Base-by-base conservation (phyloP, 148 eudicot species). In the Silene latifolia region DNA sequence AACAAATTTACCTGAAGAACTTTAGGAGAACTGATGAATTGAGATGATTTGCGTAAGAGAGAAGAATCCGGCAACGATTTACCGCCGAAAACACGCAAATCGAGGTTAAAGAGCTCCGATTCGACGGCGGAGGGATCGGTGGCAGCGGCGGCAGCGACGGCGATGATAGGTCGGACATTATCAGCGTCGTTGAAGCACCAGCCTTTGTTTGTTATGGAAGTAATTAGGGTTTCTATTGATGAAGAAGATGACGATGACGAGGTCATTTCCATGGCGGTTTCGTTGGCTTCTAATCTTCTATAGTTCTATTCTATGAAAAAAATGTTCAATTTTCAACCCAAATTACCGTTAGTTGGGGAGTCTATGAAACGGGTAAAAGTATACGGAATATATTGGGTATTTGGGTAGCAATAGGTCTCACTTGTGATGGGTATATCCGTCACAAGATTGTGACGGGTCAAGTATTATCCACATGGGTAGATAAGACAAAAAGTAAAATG, bases 81-180 rank as follows among this genome's bases (percentile, higher is more conserved):
- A 0, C 86, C 97, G 24, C 94, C 98, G 74, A 93, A 59, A 19
- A 88, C 80, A 32, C 89, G 83, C 65, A 89, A 84, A 72, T 93
- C 97, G 76, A 87, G 15, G 75, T 89, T 88, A 58, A 84, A 83
- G 14, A 93, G 90, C 80, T 91, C 94, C n/a, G 89, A 83, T 81
- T 93, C 86, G 18, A 80, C 78, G 80, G 88, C 44, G 74, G 65
- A 72, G 53, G 81, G 58, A 15, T 67, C 74, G 19, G 79, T 77
- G n/a, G 59, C 74, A 8, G 73, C 19, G 75, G 88, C 80, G 63
- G 79, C 77, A 14, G 86, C 81, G 62, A 82, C 73, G 46, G 81
- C 25, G 77, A 89, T 82, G 23, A 89, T 44, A 69, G 87, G 75
- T 79, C 79, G 83, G 15, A 91, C 85, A 44, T 84, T 81, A 25